These are phyloP conservation scores for Phytophthora uliginosa DNA, from an alignment of 352 stramenopile genomes.

Conservation along the genomic window DNA sequence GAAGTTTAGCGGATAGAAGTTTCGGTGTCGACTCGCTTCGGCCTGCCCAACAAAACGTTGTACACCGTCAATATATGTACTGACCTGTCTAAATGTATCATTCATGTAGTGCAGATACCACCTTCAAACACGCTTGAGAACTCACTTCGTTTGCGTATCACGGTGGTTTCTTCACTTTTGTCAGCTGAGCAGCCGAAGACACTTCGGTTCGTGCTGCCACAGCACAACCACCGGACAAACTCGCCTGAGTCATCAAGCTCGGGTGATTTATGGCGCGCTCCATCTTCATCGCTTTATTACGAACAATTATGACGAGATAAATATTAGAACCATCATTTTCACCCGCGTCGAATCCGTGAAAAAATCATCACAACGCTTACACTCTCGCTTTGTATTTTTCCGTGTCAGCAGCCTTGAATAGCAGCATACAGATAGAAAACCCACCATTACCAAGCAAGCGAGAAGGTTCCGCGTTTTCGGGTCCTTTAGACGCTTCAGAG, in stretches of 20 bases:
- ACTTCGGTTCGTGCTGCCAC: constrained; percentile 58
- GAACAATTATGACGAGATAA: neutral
- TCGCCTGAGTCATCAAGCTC: constrained; percentile 67
- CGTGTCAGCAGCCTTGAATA: constrained; percentile 63
- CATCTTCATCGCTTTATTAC: constrained; percentile 35
- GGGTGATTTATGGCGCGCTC: constrained; percentile 55
- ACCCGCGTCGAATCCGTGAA: too few species aligned
- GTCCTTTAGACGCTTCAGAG: constrained; percentile 1
- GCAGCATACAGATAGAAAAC: constrained; percentile 48
- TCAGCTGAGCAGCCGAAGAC: constrained; percentile 64
- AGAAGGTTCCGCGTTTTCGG: neutral
- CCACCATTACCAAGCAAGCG: constrained; percentile 17
- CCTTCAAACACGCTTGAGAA: constrained; percentile 19
- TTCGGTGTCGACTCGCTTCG: constrained; percentile 38
- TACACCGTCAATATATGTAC: neutral
- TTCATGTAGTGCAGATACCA: neutral
- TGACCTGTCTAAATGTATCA: too few species aligned
- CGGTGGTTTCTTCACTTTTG: neutral
- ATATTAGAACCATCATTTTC: neutral
- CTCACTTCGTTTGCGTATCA: constrained; percentile 4
- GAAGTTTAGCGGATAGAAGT: constrained; percentile 52
- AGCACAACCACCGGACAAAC: constrained; percentile 75
- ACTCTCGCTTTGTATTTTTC: constrained; percentile 37
- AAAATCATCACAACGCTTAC: constrained; percentile 19
- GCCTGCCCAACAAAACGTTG: constrained; percentile 8